A percentile compares a stretch with the other conserved stretches of the same genome.
Evolutionary conservation across 768 basidiomycete genomes (phyloP).

Genomic region (Hebeloma cylindrosporum): DNA sequence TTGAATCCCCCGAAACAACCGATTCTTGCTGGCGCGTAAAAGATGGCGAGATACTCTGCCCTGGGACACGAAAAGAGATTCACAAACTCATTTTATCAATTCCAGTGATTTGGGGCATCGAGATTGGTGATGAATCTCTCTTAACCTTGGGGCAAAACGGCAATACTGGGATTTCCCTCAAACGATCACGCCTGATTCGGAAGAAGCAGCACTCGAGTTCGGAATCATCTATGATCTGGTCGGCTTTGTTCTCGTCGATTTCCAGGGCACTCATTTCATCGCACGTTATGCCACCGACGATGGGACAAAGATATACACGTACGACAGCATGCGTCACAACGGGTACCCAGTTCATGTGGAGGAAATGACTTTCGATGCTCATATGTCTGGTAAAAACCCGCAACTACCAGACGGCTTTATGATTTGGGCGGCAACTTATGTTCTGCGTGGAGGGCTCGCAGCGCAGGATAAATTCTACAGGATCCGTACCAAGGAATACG

Average conservation of each 20-base stretch:
- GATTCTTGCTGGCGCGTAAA: too few species aligned
- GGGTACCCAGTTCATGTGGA: constrained; percentile 13
- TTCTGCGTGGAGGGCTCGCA: constrained; percentile 20
- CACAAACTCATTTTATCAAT: too few species aligned
- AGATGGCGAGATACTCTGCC: too few species aligned
- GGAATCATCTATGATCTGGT: constrained; percentile 25
- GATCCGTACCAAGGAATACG: background rate
- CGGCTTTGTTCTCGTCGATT: constrained; percentile 18
- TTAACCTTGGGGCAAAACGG: too few species aligned
- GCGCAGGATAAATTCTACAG: constrained; percentile 18
- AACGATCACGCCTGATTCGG: too few species aligned
- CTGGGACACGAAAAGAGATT: too few species aligned
- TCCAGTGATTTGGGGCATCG: too few species aligned
- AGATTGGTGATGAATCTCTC: too few species aligned
- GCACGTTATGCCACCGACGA: constrained; percentile 16
- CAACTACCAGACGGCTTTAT: constrained; percentile 14
- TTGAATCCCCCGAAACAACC: too few species aligned
- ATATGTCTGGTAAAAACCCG: constrained; percentile 8
- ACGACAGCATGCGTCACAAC: constrained; percentile 17
- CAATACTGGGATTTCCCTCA: too few species aligned
- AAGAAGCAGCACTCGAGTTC: background rate
- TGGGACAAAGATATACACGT: constrained; percentile 16
- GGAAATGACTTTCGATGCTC: constrained; percentile 3
- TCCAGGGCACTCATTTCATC: constrained; percentile 20
- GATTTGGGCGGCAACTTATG: constrained; percentile 18